A percentile compares a stretch with the other conserved stretches of the same genome.
These are phyloP conservation scores for Spizellomyces sp. DNA, from an alignment of 192 early-diverging fungal genomes.

Conservation along the genomic window DNA sequence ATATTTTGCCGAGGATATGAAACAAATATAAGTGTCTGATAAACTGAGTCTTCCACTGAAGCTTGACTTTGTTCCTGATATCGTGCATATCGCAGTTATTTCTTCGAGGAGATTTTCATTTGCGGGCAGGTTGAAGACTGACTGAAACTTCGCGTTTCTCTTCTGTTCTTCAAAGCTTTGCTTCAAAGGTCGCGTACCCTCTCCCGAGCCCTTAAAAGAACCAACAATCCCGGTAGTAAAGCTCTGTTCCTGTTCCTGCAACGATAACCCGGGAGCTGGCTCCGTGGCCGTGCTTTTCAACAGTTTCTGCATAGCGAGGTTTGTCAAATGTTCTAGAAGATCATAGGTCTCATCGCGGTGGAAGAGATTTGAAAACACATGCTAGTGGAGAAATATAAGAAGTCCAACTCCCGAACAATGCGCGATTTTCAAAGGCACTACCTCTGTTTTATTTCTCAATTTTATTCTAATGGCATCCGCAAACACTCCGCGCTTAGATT, in stretches of 20 bases:
- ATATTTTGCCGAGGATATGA: conserved; percentile 67
- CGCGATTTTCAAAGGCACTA: conserved; percentile 24
- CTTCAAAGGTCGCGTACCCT: conserved; percentile 42
- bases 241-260: conserved; percentile 36
- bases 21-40: conserved; percentile 87
- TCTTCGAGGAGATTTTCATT: conserved; percentile 76
- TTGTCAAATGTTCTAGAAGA: conserved; percentile 87
- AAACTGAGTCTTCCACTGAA: conserved; percentile 77
- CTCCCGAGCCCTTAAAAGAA: background rate
- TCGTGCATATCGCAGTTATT: conserved; percentile 58
- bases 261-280: conserved; percentile 59
- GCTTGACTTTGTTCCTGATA: conserved; percentile 50
- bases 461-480: conserved; percentile 85
- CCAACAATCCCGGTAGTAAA: conserved; percentile 28
- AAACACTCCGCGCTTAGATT: conserved; percentile 87
- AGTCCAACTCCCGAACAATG: conserved; percentile 1
- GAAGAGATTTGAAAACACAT: conserved; percentile 93
- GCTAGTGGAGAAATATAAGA: conserved; percentile 43
- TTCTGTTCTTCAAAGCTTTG: conserved; percentile 69
- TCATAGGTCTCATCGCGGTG: conserved; percentile 96
- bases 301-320: conserved; percentile 83
- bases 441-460: conserved; percentile 80
- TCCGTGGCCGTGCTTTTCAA: conserved; percentile 79
- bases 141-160: conserved; percentile 73
- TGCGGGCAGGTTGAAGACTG: conserved; percentile 75